phyloP scores from a whole-genome alignment of 768 basidiomycete genomes.

The Lepiota brunneoincarnata region DNA sequence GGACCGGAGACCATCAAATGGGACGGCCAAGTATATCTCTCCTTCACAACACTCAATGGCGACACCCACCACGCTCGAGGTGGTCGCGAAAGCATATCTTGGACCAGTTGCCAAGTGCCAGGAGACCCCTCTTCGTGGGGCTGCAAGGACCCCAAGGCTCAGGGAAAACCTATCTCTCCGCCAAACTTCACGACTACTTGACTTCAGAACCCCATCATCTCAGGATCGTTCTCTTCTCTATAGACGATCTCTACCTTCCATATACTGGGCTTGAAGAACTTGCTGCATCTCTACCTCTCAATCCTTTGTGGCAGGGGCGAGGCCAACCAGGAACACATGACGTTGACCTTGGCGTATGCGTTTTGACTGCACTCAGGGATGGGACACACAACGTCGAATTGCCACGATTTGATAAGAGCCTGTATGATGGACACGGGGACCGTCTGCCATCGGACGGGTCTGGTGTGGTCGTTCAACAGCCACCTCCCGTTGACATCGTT shows the following conservation, averaged over 20 bases:
- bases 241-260: constrained; percentile 86
- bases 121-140: constrained; percentile 73
- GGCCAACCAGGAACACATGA: constrained; percentile 96
- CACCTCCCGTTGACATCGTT: constrained; percentile 63
- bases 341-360: constrained; percentile 53
- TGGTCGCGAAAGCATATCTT: constrained; percentile 28
- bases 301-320: constrained; percentile 74
- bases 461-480: constrained; percentile 40
- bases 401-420: constrained; percentile 87
- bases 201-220: constrained; percentile 46
- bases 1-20: background rate
- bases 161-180: constrained; percentile 83
- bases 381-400: constrained; percentile 48
- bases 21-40: background rate
- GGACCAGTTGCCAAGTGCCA: constrained; percentile 20
- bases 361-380: constrained; percentile 49
- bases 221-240: constrained; percentile 62
- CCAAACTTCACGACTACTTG: constrained; percentile 44
- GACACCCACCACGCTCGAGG: constrained; percentile 31
- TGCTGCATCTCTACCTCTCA: constrained; percentile 51
- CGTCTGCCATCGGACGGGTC: constrained; percentile 46
- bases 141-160: constrained; percentile 94
- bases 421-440: constrained; percentile 81
- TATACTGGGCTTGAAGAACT: constrained; percentile 58
- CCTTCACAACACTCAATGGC: constrained; percentile 6